Evolutionary conservation across 108 stramenopile species (phyloP).

Genomic region (Licmophora abbreviata): DNA sequence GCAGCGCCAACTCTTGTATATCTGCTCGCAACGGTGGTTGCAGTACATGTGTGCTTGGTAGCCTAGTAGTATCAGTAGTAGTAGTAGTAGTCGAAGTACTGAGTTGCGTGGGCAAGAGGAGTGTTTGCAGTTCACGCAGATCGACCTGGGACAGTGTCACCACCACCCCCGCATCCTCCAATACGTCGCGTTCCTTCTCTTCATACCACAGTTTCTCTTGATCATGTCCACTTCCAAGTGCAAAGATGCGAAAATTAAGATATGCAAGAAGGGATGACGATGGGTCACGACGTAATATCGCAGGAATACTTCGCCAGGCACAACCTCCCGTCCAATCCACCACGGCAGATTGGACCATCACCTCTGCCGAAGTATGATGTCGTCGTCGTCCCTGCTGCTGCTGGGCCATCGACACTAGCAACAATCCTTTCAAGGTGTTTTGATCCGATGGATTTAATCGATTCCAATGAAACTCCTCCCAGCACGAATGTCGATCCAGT

Average conservation of each 20-base stretch:
- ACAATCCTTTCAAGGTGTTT: not conserved
- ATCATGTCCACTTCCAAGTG: conserved; percentile 10
- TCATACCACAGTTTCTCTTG: conserved; percentile 18
- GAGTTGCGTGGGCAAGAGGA: not conserved
- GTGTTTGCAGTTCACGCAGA: conserved; percentile 2
- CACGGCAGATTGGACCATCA: conserved; percentile 3
- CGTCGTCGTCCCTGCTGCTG: conserved; percentile 2
- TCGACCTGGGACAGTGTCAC: conserved; percentile 34
- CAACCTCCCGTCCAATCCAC: conserved; percentile 18
- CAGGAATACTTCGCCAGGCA: conserved; percentile 11
- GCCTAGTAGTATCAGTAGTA: not conserved
- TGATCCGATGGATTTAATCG: no score
- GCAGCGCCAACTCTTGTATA: conserved; percentile 23
- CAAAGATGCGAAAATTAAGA: conserved; percentile 40
- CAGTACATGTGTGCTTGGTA: conserved; percentile 12
- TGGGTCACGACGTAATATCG: not conserved
- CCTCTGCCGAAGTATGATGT: not conserved
- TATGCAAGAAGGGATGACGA: conserved; percentile 10
- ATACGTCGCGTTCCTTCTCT: conserved; percentile 27
- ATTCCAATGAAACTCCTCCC: conserved; percentile 22
- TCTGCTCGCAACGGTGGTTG: conserved; percentile 38
- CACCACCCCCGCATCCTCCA: conserved; percentile 25
- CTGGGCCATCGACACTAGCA: no score
- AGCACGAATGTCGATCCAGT: conserved; percentile 24
- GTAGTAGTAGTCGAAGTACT: conserved; percentile 2